Base-by-base conservation (phyloP, 2,329 filamentous ascomycete genomes). In the Beauveria pseudobassiana region DNA sequence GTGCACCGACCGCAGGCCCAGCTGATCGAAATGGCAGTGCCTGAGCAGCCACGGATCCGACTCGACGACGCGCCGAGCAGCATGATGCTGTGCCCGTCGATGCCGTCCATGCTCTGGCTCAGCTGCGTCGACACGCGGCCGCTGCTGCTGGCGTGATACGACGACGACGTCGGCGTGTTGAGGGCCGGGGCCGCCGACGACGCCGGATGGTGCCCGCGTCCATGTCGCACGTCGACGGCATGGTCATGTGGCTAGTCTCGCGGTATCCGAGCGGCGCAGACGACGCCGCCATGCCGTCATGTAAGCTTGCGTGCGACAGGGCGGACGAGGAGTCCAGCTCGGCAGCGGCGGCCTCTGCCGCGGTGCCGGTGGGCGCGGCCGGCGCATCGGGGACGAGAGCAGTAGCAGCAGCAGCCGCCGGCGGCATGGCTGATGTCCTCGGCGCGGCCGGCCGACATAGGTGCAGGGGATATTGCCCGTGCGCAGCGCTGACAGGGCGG, bases 1-100 rank as follows among this genome's bases (percentile, higher is more conserved):
- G 62, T 74, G 70, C 30, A 74, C 73, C 24, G 67, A 66, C 9
- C 70, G 69, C 61, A 75, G 68, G 1, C 73, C 73, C 24, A 70
- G 65, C 52, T 74, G 72, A 54, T 75, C 72, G 50, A 73, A 75
- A 12, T 67, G 69, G 61, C 72, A 74, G 62, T 75, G 73, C 20
- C 72, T 63, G 22, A 74, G 64, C 4, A 75, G 65, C 71, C 72
- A 74, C 0, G 72, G 72, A 50, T 74, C 72, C 8, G 70, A 72
- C 48, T 73, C 72, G 26, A 69, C 5, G 73, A 73, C 1, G 67
- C 67, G 1, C 71, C 71, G 28, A 72, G 70, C 6, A 74, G 62
- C 62, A 72, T 68, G 9, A 68, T 69, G 54, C 67, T 68, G 6
- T 69, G 68, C 5, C 67, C 65, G 51, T 69, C 66, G 7, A 74